Evolutionary conservation across 208 protist genomes (phyloP), one percentile per base, ranked within the genome.

Genomic region (Zelonia costaricensis): DNA sequence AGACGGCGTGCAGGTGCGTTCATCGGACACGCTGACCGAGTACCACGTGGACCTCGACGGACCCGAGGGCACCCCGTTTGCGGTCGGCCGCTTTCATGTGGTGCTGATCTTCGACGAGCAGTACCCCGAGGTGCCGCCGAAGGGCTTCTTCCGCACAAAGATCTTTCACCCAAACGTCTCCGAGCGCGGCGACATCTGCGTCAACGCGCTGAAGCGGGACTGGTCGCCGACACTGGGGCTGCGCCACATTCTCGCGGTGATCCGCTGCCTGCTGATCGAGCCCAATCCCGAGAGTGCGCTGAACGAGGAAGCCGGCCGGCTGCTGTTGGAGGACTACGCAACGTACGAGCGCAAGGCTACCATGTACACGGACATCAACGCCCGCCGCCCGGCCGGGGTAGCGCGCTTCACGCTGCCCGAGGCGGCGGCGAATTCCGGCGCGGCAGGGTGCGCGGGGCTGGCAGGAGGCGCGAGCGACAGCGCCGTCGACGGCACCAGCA

Each of bases 121-220:
- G 23, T 99, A 98, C 65, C 98, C 98, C 3, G 52, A 75, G n/a
- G 78, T 91, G 46, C 98, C 98, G 5, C 98, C 98, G 25, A 98
- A 98, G 55, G 98, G 96, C 2, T 92, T 85, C 46, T 99, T 99
- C 78, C 64, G 96, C 38, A 99, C 98, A 6, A 98, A 98, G 55
- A 99, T 99, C 43, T 99, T 99, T 72, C 98, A 99, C 76, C 98
- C 98, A 6, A 99, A 99, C 80, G 94, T 99, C n/a, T 76, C 97
- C 23, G 87, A 91, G 28, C 87, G 92, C 30, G 98, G 98, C 15
- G 97, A 99, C 38, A 99, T 99, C 53, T 99, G 98, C 78, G 97
- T 99, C 20, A 99, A 98, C 74, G 98, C 97, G 13, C 76, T 99
- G n/a, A 99, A 99, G 84, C 80, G 80, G 28, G 98, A 99, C 82